A percentile compares a stretch with the other conserved stretches of the same genome.
phyloP scores from a whole-genome alignment of 2,329 filamentous ascomycete species.

The Boeremia exigua region DNA sequence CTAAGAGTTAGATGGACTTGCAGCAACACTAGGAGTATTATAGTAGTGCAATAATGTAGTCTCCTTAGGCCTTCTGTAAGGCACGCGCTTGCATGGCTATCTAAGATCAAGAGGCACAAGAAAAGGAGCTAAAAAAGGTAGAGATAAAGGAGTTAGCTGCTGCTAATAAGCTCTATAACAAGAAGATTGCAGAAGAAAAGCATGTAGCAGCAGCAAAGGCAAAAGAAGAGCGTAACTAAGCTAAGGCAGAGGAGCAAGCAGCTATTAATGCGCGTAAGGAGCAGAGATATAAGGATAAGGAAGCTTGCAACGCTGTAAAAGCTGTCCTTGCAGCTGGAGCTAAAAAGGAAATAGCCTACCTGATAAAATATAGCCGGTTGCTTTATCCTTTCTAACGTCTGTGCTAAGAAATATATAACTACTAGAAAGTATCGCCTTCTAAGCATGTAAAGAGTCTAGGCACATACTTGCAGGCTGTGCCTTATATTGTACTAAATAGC shows the following conservation, averaged over 20 bases:
- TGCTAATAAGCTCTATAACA: background rate
- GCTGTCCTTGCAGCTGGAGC: conserved; percentile 37
- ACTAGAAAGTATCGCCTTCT: conserved; percentile 34
- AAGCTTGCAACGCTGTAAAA: background rate
- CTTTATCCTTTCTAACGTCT: conserved; percentile 42
- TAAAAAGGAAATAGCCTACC: conserved; percentile 41
- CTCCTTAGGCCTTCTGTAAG: background rate
- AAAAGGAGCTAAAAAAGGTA: background rate
- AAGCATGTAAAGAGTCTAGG: conserved; percentile 37
- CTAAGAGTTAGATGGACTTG: background rate
- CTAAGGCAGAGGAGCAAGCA: background rate
- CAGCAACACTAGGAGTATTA: background rate
- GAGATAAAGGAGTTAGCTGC: background rate
- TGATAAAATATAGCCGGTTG: conserved; percentile 35
- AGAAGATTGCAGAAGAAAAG: background rate
- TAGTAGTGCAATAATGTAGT: background rate
- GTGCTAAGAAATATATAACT: conserved; percentile 39
- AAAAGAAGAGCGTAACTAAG: background rate
- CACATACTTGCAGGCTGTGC: conserved; percentile 36
- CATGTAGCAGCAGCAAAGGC: background rate
- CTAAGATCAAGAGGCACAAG: background rate
- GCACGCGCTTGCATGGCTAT: background rate
- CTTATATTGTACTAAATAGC: conserved; percentile 31
- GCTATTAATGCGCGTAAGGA: background rate
- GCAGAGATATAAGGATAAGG: too few relatives aligned